Conservation (phyloP, 2,329 filamentous ascomycete genomes). For the Cercospora berteroae region DNA sequence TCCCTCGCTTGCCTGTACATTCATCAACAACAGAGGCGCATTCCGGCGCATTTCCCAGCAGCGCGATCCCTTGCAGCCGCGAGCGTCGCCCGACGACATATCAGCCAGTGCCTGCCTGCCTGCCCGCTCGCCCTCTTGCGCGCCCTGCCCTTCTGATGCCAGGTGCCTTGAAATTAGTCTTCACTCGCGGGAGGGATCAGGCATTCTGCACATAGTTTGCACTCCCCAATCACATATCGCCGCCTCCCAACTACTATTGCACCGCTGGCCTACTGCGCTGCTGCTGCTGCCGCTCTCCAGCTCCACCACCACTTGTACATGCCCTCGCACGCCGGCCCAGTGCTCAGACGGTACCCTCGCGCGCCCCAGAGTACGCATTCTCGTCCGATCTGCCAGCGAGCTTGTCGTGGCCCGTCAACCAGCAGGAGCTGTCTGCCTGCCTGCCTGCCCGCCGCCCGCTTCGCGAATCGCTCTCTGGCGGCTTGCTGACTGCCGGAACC, state of each 20-base stretch:
- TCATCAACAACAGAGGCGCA: constrained; percentile 16
- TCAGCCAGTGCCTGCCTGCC: constrained; percentile 5
- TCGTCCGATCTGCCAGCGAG: not conserved
- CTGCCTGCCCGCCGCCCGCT: not conserved
- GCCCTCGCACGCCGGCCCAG: constrained; percentile 3
- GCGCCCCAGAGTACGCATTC: constrained; percentile 1
- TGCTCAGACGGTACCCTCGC: not conserved
- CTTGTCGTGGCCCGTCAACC: not conserved
- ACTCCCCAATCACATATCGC: constrained; percentile 26
- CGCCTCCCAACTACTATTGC: constrained; percentile 19
- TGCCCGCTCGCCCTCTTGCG: constrained; percentile 6
- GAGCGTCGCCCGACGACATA: constrained; percentile 1
- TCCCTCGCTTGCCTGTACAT: not conserved
- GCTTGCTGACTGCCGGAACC: constrained; percentile 9
- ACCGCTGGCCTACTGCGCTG: constrained; percentile 1
- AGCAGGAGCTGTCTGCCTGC: not conserved
- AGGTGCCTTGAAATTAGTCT: constrained; percentile 23
- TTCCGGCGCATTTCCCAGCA: constrained; percentile 22
- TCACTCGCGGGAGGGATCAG: constrained; percentile 26
- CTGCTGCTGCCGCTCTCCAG: not conserved
- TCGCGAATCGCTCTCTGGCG: not conserved
- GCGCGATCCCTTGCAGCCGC: constrained; percentile 18
- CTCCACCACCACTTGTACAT: constrained; percentile 6
- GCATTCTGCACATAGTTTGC: constrained; percentile 30
- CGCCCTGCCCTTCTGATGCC: constrained; percentile 7